Evolutionary conservation across 208 protist species (phyloP).

Genomic region (Kentomonas sorsogonicus): DNA sequence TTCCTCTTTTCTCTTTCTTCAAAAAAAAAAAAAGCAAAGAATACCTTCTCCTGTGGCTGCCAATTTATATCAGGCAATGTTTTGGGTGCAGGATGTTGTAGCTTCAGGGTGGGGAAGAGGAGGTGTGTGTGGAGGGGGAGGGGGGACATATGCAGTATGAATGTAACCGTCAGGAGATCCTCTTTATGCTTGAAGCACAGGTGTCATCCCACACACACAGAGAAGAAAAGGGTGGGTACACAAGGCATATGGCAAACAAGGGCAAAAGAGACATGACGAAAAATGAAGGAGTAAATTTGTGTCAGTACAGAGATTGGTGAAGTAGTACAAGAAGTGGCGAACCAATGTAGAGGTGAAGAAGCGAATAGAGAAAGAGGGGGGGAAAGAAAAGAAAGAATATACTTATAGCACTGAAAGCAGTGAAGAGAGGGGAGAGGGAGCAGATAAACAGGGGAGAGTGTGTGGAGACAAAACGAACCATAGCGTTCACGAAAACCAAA

Average conservation of each 20-base stretch:
- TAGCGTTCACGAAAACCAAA: slow-evolving; percentile 11
- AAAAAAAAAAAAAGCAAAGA: too few species aligned
- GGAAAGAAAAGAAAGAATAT: not conserved
- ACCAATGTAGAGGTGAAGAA: not conserved
- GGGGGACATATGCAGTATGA: too few species aligned
- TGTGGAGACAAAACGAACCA: not conserved
- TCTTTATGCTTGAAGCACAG: too few species aligned
- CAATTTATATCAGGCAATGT: too few species aligned
- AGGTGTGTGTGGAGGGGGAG: too few species aligned
- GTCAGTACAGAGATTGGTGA: not conserved
- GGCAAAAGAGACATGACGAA: not conserved
- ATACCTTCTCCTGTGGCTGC: too few species aligned
- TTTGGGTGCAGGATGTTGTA: too few species aligned
- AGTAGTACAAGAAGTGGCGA: slow-evolving; percentile 1
- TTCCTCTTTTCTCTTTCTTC: too few species aligned
- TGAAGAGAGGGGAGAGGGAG: not conserved
- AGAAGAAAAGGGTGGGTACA: slow-evolving; percentile 6
- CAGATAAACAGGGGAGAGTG: not conserved
- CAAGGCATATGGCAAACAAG: slow-evolving; percentile 6
- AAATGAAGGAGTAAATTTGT: not conserved
- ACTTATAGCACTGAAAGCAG: not conserved
- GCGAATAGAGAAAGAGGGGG: slow-evolving; percentile 12
- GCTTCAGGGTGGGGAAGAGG: too few species aligned
- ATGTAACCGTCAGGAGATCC: too few species aligned
- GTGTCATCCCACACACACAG: too few species aligned